Conservation (phyloP, 2,329 filamentous ascomycete species). For the Penicillium polonicum region DNA sequence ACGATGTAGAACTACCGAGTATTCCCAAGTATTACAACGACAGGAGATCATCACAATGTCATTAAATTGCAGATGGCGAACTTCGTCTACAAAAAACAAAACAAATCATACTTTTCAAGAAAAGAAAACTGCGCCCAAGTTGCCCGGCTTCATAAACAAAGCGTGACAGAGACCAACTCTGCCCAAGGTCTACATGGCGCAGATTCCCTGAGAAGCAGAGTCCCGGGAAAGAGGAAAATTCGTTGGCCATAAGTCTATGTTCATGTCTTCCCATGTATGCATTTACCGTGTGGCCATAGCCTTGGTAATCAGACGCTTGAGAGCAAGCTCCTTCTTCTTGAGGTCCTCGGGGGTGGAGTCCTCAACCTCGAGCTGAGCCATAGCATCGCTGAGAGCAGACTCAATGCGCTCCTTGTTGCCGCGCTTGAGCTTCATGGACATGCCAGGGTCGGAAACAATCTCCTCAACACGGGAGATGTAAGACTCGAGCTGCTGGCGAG, state of each 20-base stretch:
- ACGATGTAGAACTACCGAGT: not conserved
- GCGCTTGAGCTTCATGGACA: constrained; percentile 97
- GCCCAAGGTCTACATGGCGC: constrained; percentile 25
- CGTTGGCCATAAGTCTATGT: constrained; percentile 27
- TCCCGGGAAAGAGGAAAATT: constrained; percentile 16
- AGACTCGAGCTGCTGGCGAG: constrained; percentile 97
- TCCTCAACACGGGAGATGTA: constrained; percentile 99
- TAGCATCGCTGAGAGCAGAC: constrained; percentile 91
- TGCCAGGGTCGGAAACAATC: constrained; percentile 93
- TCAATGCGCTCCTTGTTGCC: constrained; percentile 99
- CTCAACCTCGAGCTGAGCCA: constrained; percentile 95
- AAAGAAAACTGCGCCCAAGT: constrained; percentile 29
- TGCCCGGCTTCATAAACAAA: constrained; percentile 30
- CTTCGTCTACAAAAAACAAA: constrained; percentile 30
- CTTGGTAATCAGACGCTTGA: constrained; percentile 98
- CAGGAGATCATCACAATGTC: constrained; percentile 29
- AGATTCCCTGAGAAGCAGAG: constrained; percentile 15
- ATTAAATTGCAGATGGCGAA: constrained; percentile 34
- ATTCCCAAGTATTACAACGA: constrained; percentile 1
- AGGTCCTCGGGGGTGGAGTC: constrained; percentile 89
- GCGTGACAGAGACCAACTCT: constrained; percentile 25
- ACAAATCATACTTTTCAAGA: constrained; percentile 31
- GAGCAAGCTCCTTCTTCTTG: constrained; percentile 99
- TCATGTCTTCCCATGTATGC: constrained; percentile 24
- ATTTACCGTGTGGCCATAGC: constrained; percentile 87